These are phyloP conservation scores for Fusarium sp. DNA, from an alignment of 2,329 filamentous ascomycete genomes.

Conservation along the genomic window DNA sequence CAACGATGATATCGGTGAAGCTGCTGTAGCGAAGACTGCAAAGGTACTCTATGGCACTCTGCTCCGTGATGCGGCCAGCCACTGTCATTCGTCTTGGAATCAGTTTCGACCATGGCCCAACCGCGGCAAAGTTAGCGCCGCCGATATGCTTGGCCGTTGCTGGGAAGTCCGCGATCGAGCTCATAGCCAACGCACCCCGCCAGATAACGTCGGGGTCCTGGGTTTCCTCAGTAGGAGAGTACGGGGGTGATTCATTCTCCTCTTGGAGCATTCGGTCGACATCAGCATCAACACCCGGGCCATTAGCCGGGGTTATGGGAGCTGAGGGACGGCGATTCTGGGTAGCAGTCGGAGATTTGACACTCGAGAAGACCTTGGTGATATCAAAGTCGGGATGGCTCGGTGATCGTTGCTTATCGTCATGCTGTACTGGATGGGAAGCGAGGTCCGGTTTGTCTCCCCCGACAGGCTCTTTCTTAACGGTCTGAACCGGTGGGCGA, in stretches of 20 bases:
- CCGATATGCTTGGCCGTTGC: slow-evolving; percentile 86
- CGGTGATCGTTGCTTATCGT: slow-evolving; percentile 64
- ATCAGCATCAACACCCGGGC: slow-evolving; percentile 82
- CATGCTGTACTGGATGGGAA: slow-evolving; percentile 51
- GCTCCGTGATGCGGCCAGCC: slow-evolving; percentile 82
- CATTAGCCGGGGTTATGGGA: slow-evolving; percentile 58
- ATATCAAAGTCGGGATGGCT: slow-evolving; percentile 78
- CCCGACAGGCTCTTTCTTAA: slow-evolving; percentile 51
- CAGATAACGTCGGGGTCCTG: slow-evolving; percentile 79
- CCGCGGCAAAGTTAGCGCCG: slow-evolving; percentile 78
- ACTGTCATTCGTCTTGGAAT: slow-evolving; percentile 78
- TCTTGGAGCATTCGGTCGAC: slow-evolving; percentile 91
- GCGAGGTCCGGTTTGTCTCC: slow-evolving; percentile 41
- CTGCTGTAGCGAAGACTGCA: slow-evolving; percentile 86
- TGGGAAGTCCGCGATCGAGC: slow-evolving; percentile 78
- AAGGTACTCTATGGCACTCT: slow-evolving; percentile 90
- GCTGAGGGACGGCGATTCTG: slow-evolving; percentile 62
- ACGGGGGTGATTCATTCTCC: slow-evolving; percentile 81
- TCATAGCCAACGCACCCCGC: slow-evolving; percentile 82
- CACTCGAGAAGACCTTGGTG: slow-evolving; percentile 85
- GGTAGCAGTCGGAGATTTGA: slow-evolving; percentile 76
- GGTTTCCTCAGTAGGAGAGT: slow-evolving; percentile 81
- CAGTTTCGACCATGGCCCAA: slow-evolving; percentile 78
- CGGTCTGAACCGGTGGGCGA: slow-evolving; percentile 36
- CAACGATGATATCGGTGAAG: slow-evolving; percentile 85